Evolutionary conservation across 345 rosid species (phyloP), one percentile per base, ranked within the genome.

Genomic region (Aquilaria malaccensis): DNA sequence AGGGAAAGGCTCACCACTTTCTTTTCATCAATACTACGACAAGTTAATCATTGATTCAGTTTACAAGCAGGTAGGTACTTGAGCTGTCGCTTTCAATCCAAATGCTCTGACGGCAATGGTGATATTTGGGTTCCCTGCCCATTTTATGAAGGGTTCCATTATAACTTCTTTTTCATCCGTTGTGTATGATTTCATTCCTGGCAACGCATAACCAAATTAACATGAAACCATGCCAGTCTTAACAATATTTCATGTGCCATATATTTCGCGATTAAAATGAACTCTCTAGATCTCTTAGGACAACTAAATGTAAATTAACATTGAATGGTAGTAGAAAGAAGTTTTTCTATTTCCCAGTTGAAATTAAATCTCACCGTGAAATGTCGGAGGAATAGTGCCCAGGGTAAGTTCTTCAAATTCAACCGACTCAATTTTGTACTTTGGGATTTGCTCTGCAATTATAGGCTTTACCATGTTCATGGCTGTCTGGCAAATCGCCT

Each of bases 121-220:
- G 71, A 91, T 55, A 60, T 91, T 84, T 10, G 97, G 96, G 70
- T 87, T 91, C 67, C 83, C 97, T 15, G 93, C 97, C 96, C 93
- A 91, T 63, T 91, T 91, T 58, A 88, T 13, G 29, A 81, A 71
- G 60, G 85, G 76, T 59, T 91, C 97, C 93, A 91, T 85, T 29
- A 88, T 87, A 68, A 91, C 32, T 70, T 91, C 96, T 74, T 91
- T 91, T 74, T 91, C 96, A 77, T 87, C 91, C 41, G 91, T 87
- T 55, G 72, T 72, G 68, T 85, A 91, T 41, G 82, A 86, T 81
- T 91, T 91, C 86, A 91, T 85, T 47, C 97, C 97, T 91, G 64
- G 30, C 45, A 57, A 22, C 0, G 0, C 22, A 22, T 22, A 22
- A 22, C 22, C 22, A 22, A 22, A 22, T 22, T 22, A 22, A 22